A percentile compares a stretch with the other conserved stretches of the same genome.
These are phyloP conservation scores for Helichrysum umbraculigerum DNA, from an alignment of 129 eudicot genomes.

Conservation along the genomic window DNA sequence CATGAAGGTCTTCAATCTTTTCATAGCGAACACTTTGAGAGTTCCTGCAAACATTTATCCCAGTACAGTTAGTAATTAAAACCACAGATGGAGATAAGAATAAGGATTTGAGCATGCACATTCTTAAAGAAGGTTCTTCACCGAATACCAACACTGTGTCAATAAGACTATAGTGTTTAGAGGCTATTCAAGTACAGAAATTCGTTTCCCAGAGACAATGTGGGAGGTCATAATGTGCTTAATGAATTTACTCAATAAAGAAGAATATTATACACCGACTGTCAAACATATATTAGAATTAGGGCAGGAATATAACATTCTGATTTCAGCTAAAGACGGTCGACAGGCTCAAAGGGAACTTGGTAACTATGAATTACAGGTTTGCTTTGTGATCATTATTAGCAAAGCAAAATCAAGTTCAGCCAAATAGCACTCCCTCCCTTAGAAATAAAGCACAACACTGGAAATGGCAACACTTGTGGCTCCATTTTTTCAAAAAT, in stretches of 20 bases:
- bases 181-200: neutral
- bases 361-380: neutral
- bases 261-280: neutral
- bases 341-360: neutral
- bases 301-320: neutral
- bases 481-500: too few species aligned
- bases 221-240: slow-evolving; percentile 8
- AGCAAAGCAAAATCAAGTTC: neutral
- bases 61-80: neutral
- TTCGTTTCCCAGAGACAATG: neutral
- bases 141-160: neutral
- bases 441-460: neutral
- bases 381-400: neutral
- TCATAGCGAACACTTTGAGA: slow-evolving; percentile 38
- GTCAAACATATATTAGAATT: neutral
- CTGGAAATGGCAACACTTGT: neutral
- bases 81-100: slow-evolving; percentile 6
- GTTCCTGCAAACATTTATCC: slow-evolving; percentile 38
- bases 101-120: neutral
- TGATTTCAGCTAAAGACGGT: neutral
- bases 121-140: neutral
- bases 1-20: slow-evolving; percentile 69
- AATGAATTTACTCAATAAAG: neutral
- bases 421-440: neutral
- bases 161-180: neutral